Percentiles rank a stretch among this genome's conserved stretches.
Conservation (phyloP, 169 alveolate genomes). For the Plasmodium malariae region DNA sequence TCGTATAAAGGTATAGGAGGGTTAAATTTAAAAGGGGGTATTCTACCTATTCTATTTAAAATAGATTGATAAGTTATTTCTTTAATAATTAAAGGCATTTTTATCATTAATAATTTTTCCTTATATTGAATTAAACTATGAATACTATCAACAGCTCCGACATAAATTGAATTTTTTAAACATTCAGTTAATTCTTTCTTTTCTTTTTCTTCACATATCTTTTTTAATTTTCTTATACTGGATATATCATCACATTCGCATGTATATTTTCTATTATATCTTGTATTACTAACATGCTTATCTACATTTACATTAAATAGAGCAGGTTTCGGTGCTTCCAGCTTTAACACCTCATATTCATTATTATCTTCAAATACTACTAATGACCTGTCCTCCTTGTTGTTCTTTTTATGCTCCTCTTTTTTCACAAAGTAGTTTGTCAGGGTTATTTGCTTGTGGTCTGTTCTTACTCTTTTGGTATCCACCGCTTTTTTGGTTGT, state of each 20-base stretch:
- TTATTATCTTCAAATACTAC: slow-evolving; percentile 21
- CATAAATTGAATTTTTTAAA: slow-evolving; percentile 80
- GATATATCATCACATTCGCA: slow-evolving; percentile 43
- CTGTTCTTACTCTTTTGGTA: slow-evolving; percentile 61
- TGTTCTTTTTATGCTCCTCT: not conserved
- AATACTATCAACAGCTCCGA: slow-evolving; percentile 83
- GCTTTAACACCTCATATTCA: slow-evolving; percentile 37
- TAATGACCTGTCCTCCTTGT: not conserved
- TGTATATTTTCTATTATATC: slow-evolving; percentile 16
- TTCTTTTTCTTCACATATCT: slow-evolving; percentile 70
- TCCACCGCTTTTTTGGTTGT: slow-evolving; percentile 7
- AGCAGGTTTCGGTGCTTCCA: slow-evolving; percentile 47
- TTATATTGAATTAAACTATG: slow-evolving; percentile 84
- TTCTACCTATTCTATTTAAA: slow-evolving; percentile 82
- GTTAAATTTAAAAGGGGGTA: slow-evolving; percentile 80
- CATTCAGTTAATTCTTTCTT: slow-evolving; percentile 78
- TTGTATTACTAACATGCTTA: slow-evolving; percentile 37
- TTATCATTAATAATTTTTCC: slow-evolving; percentile 78
- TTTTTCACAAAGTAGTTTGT: slow-evolving; percentile 63
- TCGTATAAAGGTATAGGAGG: slow-evolving; percentile 80
- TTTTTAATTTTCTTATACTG: slow-evolving; percentile 48
- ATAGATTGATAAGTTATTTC: slow-evolving; percentile 83
- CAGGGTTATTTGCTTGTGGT: slow-evolving; percentile 39
- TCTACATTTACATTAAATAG: slow-evolving; percentile 24
- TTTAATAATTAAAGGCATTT: slow-evolving; percentile 74